Conservation (phyloP, 2,329 filamentous ascomycete genomes). For the Talaromyces albobiverticillius region DNA sequence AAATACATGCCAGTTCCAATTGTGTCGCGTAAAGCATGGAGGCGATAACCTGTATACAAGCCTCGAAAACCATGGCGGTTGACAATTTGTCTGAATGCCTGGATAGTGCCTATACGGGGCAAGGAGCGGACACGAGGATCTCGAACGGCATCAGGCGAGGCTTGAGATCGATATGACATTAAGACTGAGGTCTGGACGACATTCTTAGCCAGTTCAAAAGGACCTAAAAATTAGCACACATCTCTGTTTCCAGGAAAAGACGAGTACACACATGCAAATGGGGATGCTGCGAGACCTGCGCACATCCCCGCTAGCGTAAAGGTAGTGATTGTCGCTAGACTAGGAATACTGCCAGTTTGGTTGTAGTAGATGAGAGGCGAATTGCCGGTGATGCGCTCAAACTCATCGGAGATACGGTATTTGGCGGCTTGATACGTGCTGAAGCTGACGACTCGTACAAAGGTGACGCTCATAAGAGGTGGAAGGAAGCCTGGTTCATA, state of each 20-base stretch:
- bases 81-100: conserved; percentile 43
- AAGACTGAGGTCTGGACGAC: conserved; percentile 49
- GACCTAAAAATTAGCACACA: conserved; percentile 27
- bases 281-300: conserved; percentile 40
- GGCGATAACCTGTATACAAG: conserved; percentile 45
- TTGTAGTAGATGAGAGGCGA: conserved; percentile 42
- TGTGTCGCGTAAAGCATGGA: conserved; percentile 45
- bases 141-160: conserved; percentile 31
- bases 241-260: too few species aligned
- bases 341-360: conserved; percentile 41
- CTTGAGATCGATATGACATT: conserved; percentile 40
- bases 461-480: conserved; percentile 45
- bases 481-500: conserved; percentile 39
- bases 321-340: conserved; percentile 38
- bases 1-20: conserved; percentile 48
- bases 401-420: conserved; percentile 36
- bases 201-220: conserved; percentile 49
- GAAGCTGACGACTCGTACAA: conserved; percentile 45
- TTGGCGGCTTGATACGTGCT: conserved; percentile 46
- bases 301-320: conserved; percentile 43
- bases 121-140: conserved; percentile 34
- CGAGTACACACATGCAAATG: conserved; percentile 42
- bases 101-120: conserved; percentile 40
- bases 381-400: conserved; percentile 39
- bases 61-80: conserved; percentile 42